A percentile compares a stretch with the other conserved stretches of the same genome.
Evolutionary conservation across 2,329 filamentous ascomycete species (phyloP).

Genomic region (Pseudocercospora eumusae): DNA sequence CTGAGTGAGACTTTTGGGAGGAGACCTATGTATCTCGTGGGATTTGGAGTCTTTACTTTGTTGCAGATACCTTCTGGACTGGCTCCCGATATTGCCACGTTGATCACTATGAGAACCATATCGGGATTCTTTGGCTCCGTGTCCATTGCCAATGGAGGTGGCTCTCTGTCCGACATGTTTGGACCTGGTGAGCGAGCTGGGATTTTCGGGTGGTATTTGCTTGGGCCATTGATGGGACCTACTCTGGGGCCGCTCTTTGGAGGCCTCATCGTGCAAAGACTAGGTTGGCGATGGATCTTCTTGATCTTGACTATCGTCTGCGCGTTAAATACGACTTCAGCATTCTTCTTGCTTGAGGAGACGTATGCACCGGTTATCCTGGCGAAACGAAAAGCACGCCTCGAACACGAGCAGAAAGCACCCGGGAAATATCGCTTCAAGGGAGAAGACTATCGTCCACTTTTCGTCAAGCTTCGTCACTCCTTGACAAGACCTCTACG

Average conservation of each 20-base stretch:
- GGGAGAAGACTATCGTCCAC: conserved; percentile 46
- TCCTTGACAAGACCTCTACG: conserved; percentile 46
- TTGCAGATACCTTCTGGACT: conserved; percentile 53
- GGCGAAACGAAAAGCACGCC: conserved; percentile 38
- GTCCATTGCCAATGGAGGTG: conserved; percentile 54
- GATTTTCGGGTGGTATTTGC: conserved; percentile 50
- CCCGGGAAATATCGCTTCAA: conserved; percentile 46
- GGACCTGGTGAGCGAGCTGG: conserved; percentile 48
- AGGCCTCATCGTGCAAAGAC: conserved; percentile 48
- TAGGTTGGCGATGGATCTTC: conserved; percentile 54
- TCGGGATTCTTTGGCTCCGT: conserved; percentile 55
- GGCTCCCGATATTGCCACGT: conserved; percentile 48
- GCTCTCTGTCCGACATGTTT: conserved; percentile 55
- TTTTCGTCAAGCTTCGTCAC: conserved; percentile 41
- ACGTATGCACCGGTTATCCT: conserved; percentile 49
- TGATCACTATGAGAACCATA: conserved; percentile 50
- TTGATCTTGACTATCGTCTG: conserved; percentile 51
- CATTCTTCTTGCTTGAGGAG: conserved; percentile 49
- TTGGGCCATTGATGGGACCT: conserved; percentile 47
- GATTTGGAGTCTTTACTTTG: conserved; percentile 49
- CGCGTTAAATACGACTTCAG: conserved; percentile 45
- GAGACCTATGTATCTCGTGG: conserved; percentile 47
- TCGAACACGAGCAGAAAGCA: conserved; percentile 41
- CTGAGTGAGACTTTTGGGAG: conserved; percentile 51
- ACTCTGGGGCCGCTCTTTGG: conserved; percentile 48